Percentiles rank a stretch among this genome's conserved stretches.
Evolutionary conservation across 257 asterid genomes (phyloP).

Genomic region (Nyctanthes arbortristis): DNA sequence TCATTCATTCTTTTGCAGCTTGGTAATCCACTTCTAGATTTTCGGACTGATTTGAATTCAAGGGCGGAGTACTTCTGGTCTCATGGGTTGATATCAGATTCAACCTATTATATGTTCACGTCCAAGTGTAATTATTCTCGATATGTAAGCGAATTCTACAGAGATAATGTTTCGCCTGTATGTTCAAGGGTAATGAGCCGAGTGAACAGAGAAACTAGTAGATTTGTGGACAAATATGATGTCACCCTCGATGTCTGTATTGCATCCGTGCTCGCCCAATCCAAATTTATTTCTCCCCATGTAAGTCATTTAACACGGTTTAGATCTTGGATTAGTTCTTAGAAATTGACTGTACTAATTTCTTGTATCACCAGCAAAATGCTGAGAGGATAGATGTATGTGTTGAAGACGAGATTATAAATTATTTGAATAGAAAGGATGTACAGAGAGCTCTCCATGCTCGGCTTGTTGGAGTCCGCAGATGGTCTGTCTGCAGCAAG

Average conservation of each 20-base stretch:
- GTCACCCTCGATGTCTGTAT: slow-evolving; percentile 5
- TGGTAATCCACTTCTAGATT: too few relatives aligned
- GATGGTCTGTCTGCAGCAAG: not conserved
- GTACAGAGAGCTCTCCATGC: slow-evolving; percentile 11
- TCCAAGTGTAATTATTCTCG: too few relatives aligned
- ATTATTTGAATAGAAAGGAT: not conserved
- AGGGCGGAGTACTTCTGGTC: too few relatives aligned
- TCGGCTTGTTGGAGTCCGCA: not conserved
- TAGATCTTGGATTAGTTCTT: too few relatives aligned
- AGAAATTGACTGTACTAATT: too few relatives aligned
- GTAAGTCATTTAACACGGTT: not conserved
- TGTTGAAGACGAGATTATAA: slow-evolving; percentile 1
- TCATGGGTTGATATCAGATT: too few relatives aligned
- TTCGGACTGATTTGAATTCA: too few relatives aligned
- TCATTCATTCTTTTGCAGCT: too few relatives aligned
- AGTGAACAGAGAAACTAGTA: not conserved
- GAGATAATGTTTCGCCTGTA: not conserved
- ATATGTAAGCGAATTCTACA: not conserved
- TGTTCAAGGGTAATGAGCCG: slow-evolving; percentile 6
- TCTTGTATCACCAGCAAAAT: too few relatives aligned
- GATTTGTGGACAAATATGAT: slow-evolving; percentile 2
- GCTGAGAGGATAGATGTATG: slow-evolving; percentile 11
- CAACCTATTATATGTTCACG: too few relatives aligned
- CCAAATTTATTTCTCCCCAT: not conserved
- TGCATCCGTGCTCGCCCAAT: not conserved